Evolutionary conservation across 2,329 filamentous ascomycete species (phyloP).

Genomic region (Cephalotrichum gorgonifer): DNA sequence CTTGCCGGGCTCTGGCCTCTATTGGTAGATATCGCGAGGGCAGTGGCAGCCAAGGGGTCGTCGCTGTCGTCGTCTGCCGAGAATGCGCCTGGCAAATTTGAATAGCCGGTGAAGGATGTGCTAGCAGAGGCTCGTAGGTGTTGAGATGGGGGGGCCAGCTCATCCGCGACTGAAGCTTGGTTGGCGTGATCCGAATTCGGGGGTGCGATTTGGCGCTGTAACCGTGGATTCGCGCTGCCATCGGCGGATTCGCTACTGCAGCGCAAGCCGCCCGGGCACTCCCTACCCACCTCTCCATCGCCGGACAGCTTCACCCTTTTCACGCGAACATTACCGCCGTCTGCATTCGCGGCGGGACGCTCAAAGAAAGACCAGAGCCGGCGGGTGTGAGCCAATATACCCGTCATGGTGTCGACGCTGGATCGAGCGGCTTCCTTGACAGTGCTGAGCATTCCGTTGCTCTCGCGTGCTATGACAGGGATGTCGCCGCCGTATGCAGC

Average conservation of each 20-base stretch:
- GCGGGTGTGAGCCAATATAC: neutral
- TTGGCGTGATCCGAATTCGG: neutral
- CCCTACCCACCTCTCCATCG: neutral
- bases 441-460: neutral
- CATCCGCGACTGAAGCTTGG: neutral
- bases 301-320: conserved; percentile 2
- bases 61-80: too few relatives aligned
- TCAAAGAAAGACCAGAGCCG: neutral
- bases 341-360: neutral
- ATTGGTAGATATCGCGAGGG: too few relatives aligned
- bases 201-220: neutral
- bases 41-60: too few relatives aligned
- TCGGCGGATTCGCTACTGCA: neutral
- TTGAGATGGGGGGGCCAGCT: neutral
- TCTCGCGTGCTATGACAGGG: neutral
- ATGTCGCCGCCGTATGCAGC: neutral
- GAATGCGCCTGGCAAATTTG: too few relatives aligned
- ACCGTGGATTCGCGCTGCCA: neutral
- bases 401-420: neutral
- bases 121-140: too few relatives aligned
- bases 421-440: neutral
- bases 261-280: too few relatives aligned
- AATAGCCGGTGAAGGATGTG: too few relatives aligned
- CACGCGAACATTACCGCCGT: neutral
- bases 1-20: too few relatives aligned